Conservation (phyloP, 2,329 filamentous ascomycete genomes). For the Elsinoe batatas region DNA sequence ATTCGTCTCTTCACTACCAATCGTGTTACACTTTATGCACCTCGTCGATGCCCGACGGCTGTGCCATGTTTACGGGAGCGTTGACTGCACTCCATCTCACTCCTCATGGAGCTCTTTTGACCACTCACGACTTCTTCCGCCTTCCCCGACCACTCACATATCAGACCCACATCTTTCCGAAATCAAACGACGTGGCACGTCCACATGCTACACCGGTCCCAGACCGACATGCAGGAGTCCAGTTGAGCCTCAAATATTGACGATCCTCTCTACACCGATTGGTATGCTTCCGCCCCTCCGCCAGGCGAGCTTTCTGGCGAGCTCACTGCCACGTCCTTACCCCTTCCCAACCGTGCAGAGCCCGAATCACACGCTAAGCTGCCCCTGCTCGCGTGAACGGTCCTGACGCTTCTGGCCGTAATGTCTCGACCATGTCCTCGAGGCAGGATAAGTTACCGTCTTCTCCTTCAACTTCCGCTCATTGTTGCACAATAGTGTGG, state of each 20-base stretch:
- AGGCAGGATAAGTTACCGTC: conserved; percentile 2
- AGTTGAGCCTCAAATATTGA: conserved; percentile 7
- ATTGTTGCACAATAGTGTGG: conserved; percentile 9
- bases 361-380: conserved; percentile 1
- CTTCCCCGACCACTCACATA: not conserved
- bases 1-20: conserved; percentile 4
- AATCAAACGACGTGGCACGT: conserved; percentile 6
- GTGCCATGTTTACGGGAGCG: not conserved
- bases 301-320: not conserved
- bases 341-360: not conserved
- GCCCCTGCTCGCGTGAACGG: not conserved
- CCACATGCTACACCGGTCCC: conserved; percentile 3
- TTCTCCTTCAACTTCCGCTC: not conserved
- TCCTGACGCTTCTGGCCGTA: conserved; percentile 12
- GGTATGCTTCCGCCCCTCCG: not conserved
- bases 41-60: not conserved
- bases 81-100: not conserved
- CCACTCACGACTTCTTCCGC: not conserved
- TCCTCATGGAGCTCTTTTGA: not conserved
- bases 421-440: not conserved
- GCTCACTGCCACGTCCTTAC: conserved; percentile 1
- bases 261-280: conserved; percentile 7
- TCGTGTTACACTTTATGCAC: not conserved
- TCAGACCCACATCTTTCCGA: not conserved
- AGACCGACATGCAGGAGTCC: conserved; percentile 9